Evolutionary conservation across 169 alveolate species (phyloP), one percentile per base, ranked within the genome.

Genomic region (Haemoproteus tartakovskyi): DNA sequence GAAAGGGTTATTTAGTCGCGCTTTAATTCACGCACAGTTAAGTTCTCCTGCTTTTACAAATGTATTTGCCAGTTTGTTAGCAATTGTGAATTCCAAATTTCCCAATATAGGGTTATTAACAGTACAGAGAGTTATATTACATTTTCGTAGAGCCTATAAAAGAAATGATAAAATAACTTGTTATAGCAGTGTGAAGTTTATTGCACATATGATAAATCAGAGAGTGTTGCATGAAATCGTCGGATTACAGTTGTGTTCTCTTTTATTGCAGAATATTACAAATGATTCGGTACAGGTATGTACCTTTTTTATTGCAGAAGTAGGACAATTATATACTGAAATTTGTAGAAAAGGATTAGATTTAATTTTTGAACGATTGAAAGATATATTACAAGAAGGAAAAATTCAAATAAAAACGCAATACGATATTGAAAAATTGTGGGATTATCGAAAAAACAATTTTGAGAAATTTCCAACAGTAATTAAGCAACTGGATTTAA

Each of bases 281-380:
- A 98, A 97, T 52, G 99, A 97, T 80, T 95, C 99, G 0, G 96
- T 98, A 8, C 99, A 96, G 80, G 94, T 97, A 37, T 95, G 99
- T 38, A 94, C 94, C 18, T 93, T 87, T 24, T 92, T 95, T 43
- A 43, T 93, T 22, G 83, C 78, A 40, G 97, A 97, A 52, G 97
- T 97, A 56, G 99, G 99, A 2, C 94, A 94, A 79, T 94, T 95
- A 16, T 89, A 96, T 46, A 88, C 90, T 30, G 99, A 98, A 29
- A 91, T 91, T 29, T 90, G 96, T 41, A 95, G 97, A 29, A 89
- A 86, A 50, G 99, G 98, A 19, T 89, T 96, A 2, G 96, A 94
- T 56, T 93, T 97, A 9, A 91, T 96, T 47, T 96, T 97, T 85
- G 99, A 96, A 78, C 86, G 98, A 56, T 90, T 98, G 30, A 95